Conservation (phyloP, 2,329 filamentous ascomycete genomes). For the Leptographium lundbergii region DNA sequence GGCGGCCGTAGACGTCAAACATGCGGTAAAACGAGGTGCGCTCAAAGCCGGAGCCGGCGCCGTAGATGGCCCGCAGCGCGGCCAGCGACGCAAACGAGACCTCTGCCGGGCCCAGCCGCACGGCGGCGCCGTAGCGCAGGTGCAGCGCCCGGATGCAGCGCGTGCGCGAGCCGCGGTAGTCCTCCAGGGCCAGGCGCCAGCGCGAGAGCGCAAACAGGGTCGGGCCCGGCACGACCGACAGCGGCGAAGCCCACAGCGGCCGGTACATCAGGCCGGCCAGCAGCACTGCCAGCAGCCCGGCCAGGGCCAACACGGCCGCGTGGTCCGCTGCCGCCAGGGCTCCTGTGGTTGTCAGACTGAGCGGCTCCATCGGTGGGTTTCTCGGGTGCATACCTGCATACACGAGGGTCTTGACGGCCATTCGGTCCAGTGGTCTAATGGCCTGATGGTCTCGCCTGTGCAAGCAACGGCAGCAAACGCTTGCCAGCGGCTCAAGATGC, state of each 20-base stretch:
- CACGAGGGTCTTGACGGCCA: background rate
- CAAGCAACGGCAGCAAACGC: too few relatives aligned
- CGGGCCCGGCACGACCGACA: constrained; percentile 21
- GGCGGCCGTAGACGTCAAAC: constrained; percentile 39
- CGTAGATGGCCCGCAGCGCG: constrained; percentile 40
- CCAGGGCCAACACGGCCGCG: background rate
- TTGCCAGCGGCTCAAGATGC: too few relatives aligned
- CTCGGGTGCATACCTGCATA: background rate
- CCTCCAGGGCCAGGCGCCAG: constrained; percentile 32
- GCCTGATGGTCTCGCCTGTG: too few relatives aligned
- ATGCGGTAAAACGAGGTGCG: constrained; percentile 39
- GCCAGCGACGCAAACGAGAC: constrained; percentile 27
- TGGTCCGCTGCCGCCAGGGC: background rate
- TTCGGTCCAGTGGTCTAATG: background rate
- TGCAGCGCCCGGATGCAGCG: constrained; percentile 29
- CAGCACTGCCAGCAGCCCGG: background rate
- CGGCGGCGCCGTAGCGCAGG: constrained; percentile 28
- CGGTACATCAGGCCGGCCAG: background rate
- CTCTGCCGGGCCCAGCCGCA: constrained; percentile 34
- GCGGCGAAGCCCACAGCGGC: constrained; percentile 3
- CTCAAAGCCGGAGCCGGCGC: constrained; percentile 36
- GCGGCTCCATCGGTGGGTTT: background rate
- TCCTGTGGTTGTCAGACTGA: background rate
- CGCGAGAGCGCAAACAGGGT: constrained; percentile 26
- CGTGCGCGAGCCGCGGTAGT: constrained; percentile 29